Conservation (phyloP, 371 early-diverging fungal genomes). For the Blakeslea trispora region DNA sequence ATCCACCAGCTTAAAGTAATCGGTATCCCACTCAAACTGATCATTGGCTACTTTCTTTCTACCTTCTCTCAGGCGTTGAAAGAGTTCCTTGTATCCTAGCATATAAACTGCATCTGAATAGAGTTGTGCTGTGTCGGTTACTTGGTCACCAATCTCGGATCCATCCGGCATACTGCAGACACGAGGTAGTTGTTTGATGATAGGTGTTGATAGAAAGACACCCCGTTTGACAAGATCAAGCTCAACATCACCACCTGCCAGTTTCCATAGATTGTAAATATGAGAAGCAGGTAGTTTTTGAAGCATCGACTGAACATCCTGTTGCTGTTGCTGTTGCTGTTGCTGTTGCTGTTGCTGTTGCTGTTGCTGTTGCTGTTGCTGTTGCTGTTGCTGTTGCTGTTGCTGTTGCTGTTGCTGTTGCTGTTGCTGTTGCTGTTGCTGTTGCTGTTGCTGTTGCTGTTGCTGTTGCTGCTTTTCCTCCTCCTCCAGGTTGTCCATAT, state of each 20-base stretch:
- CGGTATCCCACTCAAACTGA: conserved; percentile 65
- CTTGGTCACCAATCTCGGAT: conserved; percentile 46
- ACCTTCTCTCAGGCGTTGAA: conserved; percentile 47
- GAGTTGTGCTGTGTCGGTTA: conserved; percentile 49
- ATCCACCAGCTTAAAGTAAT: conserved; percentile 65
- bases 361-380: no score
- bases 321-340: no score
- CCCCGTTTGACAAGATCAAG: conserved; percentile 58
- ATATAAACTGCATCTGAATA: conserved; percentile 56
- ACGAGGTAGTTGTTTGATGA: conserved; percentile 61
- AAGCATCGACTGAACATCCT: conserved; percentile 27
- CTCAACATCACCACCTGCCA: conserved; percentile 71
- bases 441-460: no score
- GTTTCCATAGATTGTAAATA: conserved; percentile 64
- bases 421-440: no score
- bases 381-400: no score
- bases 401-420: no score
- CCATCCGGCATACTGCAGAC: conserved; percentile 48
- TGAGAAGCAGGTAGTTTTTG: conserved; percentile 50
- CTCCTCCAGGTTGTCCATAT: conserved; percentile 31
- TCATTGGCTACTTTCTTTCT: conserved; percentile 34
- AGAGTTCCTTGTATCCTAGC: conserved; percentile 59
- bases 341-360: no score
- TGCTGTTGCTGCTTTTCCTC: conserved; percentile 12
- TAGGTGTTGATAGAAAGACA: conserved; percentile 58